phyloP scores from a whole-genome alignment of 2,329 filamentous ascomycete species.

The Trichoderma brevicompactum region DNA sequence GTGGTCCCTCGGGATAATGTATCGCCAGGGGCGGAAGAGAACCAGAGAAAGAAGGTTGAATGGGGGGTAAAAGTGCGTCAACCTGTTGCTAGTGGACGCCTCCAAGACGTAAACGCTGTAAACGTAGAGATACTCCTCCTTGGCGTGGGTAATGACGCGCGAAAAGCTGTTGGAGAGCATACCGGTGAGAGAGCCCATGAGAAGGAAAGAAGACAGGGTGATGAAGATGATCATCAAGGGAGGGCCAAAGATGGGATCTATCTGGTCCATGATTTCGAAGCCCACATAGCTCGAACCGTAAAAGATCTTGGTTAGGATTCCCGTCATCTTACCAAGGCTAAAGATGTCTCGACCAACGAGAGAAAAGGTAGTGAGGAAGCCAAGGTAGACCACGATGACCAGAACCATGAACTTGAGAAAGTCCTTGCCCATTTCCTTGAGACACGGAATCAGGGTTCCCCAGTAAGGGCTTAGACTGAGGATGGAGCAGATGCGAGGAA shows the following conservation, averaged over 20 bases:
- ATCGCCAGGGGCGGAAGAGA: slow-evolving; percentile 71
- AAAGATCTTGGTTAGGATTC: slow-evolving; percentile 79
- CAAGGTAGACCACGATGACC: slow-evolving; percentile 80
- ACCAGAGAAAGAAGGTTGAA: slow-evolving; percentile 76
- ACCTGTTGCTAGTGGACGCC: slow-evolving; percentile 68
- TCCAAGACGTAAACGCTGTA: slow-evolving; percentile 69
- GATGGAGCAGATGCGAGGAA: slow-evolving; percentile 85
- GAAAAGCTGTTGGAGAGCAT: slow-evolving; percentile 77
- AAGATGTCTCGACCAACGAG: slow-evolving; percentile 74
- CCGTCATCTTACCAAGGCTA: slow-evolving; percentile 69
- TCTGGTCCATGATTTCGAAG: slow-evolving; percentile 68
- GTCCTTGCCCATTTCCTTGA: slow-evolving; percentile 94
- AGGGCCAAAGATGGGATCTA: slow-evolving; percentile 62
- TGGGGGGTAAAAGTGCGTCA: slow-evolving; percentile 72
- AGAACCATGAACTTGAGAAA: slow-evolving; percentile 84
- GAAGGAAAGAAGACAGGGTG: slow-evolving; percentile 74
- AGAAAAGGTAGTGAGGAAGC: slow-evolving; percentile 86
- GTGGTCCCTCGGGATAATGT: slow-evolving; percentile 66
- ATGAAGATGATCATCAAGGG: slow-evolving; percentile 74
- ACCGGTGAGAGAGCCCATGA: slow-evolving; percentile 78
- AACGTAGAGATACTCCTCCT: slow-evolving; percentile 79
- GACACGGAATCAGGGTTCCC: slow-evolving; percentile 84
- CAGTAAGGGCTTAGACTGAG: slow-evolving; percentile 88
- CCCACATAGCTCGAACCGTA: slow-evolving; percentile 77
- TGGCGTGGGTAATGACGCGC: slow-evolving; percentile 64